Evolutionary conservation across 352 stramenopile species (phyloP).

Genomic region (Globisporangium uncinulatum): DNA sequence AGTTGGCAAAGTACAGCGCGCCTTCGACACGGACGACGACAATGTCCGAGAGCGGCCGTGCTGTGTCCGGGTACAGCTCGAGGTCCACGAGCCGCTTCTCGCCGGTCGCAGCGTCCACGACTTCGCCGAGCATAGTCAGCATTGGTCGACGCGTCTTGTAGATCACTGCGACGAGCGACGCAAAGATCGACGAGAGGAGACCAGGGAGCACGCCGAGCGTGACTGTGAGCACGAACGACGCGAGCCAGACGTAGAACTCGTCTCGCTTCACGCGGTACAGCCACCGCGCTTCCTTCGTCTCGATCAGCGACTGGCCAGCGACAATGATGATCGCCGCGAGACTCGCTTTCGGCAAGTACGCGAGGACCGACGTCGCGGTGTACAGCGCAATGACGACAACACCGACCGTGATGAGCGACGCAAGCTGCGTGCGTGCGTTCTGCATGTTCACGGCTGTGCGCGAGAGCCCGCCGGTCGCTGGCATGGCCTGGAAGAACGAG

Average conservation of each 20-base stretch:
- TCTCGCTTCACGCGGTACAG: slow-evolving; percentile 67
- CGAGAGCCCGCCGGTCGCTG: slow-evolving; percentile 84
- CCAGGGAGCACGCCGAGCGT: slow-evolving; percentile 41
- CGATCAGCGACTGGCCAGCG: slow-evolving; percentile 82
- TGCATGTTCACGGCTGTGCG: slow-evolving; percentile 90
- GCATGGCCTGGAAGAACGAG: slow-evolving; percentile 82
- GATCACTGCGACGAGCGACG: slow-evolving; percentile 45
- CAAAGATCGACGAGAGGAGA: slow-evolving; percentile 49
- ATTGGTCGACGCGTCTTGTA: slow-evolving; percentile 49
- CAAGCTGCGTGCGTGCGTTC: slow-evolving; percentile 77
- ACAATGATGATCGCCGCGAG: slow-evolving; percentile 88
- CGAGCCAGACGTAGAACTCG: slow-evolving; percentile 58
- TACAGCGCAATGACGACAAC: slow-evolving; percentile 84
- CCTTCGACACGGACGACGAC: slow-evolving; percentile 49
- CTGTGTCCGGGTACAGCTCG: slow-evolving; percentile 34
- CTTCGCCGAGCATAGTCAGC: slow-evolving; percentile 39
- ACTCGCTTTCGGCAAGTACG: slow-evolving; percentile 81
- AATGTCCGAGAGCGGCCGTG: slow-evolving; percentile 32
- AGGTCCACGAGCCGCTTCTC: slow-evolving; percentile 40
- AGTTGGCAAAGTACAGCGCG: slow-evolving; percentile 60
- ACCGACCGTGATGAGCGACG: slow-evolving; percentile 71
- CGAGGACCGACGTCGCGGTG: slow-evolving; percentile 76
- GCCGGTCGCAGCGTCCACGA: slow-evolving; percentile 23
- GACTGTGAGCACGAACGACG: slow-evolving; percentile 47
- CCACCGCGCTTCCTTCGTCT: slow-evolving; percentile 77